Evolutionary conservation across 768 basidiomycete species (phyloP).

Genomic region (Nidula microcarpa): DNA sequence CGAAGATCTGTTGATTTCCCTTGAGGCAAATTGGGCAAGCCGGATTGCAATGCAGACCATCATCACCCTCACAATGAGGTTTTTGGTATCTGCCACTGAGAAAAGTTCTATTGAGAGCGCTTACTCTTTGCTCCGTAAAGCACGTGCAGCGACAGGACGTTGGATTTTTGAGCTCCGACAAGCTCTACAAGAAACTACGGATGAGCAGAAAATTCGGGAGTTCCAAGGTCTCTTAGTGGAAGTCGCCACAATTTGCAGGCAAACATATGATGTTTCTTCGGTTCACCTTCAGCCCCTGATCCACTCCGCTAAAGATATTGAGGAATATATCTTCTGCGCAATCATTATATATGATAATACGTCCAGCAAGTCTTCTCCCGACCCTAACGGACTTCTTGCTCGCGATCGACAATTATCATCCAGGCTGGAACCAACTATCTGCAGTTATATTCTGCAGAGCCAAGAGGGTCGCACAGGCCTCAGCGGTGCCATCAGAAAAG

Average conservation of each 20-base stretch:
- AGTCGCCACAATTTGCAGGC: constrained; percentile 34
- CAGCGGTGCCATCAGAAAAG: constrained; percentile 18
- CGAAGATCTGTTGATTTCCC: constrained; percentile 23
- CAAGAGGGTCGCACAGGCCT: constrained; percentile 12
- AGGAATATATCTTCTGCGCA: constrained; percentile 24
- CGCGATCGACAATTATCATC: constrained; percentile 27
- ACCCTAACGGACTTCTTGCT: constrained; percentile 18
- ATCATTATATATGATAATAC: constrained; percentile 26
- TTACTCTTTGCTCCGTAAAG: constrained; percentile 21
- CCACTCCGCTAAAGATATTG: constrained; percentile 15
- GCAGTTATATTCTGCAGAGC: constrained; percentile 6
- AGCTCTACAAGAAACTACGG: constrained; percentile 12
- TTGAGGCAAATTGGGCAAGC: constrained; percentile 40
- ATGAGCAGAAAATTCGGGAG: constrained; percentile 8
- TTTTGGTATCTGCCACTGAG: constrained; percentile 5
- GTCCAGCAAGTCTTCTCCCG: constrained; percentile 8
- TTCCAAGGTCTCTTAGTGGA: constrained; percentile 24
- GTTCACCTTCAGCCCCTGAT: constrained; percentile 13
- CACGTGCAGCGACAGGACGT: constrained; percentile 23
- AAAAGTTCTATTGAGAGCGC: constrained; percentile 9
- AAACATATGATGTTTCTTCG: constrained; percentile 31
- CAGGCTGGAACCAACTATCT: constrained; percentile 16
- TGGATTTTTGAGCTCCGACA: constrained; percentile 33
- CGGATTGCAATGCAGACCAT: constrained; percentile 24
- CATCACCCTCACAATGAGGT: constrained; percentile 33